These are phyloP conservation scores for Penicillium sp. DNA, from an alignment of 2,329 filamentous ascomycete species.

Conservation along the genomic window DNA sequence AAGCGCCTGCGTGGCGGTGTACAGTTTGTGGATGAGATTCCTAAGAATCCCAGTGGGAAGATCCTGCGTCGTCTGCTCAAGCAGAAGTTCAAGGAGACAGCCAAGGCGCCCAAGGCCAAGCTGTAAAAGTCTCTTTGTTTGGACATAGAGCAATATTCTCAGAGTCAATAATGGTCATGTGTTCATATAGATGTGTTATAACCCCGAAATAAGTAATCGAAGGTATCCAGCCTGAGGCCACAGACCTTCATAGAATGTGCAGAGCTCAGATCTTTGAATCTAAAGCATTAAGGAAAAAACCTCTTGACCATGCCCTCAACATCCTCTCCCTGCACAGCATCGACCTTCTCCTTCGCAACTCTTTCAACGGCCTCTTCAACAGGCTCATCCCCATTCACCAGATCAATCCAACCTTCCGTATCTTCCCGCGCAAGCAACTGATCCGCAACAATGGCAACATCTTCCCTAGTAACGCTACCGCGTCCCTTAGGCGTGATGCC, in stretches of 20 bases:
- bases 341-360: conserved; percentile 46
- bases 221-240: background rate
- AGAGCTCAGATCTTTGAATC: background rate
- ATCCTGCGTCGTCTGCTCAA: conserved; percentile 49
- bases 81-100: conserved; percentile 44
- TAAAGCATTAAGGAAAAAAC: conserved; percentile 26
- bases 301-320: conserved; percentile 46
- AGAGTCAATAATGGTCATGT: background rate
- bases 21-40: conserved; percentile 48
- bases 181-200: background rate
- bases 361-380: conserved; percentile 50
- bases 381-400: conserved; percentile 52
- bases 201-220: background rate
- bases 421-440: conserved; percentile 51
- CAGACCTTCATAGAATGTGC: background rate
- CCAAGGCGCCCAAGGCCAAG: conserved; percentile 41
- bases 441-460: conserved; percentile 55
- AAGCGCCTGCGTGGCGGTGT: conserved; percentile 50
- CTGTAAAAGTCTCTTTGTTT: conserved; percentile 30
- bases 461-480: conserved; percentile 50
- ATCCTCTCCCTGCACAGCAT: conserved; percentile 55
- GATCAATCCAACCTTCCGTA: conserved; percentile 55
- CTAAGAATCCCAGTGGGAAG: conserved; percentile 52
- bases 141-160: background rate
- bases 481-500: conserved; percentile 48